A percentile compares a stretch with the other conserved stretches of the same genome.
phyloP scores from a whole-genome alignment of 768 basidiomycete genomes.

The Russula compacta region DNA sequence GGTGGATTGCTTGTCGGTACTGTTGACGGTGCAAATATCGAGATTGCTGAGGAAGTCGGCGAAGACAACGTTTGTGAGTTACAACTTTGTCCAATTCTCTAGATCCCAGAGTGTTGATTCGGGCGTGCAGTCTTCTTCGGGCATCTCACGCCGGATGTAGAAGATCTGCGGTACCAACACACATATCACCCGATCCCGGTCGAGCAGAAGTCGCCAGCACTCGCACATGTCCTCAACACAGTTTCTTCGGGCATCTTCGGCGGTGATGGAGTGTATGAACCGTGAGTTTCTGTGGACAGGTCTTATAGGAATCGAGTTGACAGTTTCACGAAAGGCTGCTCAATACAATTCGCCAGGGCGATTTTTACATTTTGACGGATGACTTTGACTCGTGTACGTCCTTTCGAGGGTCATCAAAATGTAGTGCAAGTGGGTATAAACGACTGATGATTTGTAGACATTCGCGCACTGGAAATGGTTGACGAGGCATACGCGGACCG shows the following conservation, averaged over 20 bases:
- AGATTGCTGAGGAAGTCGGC: slow-evolving; percentile 94
- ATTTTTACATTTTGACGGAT: slow-evolving; percentile 78
- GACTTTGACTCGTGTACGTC: slow-evolving; percentile 87
- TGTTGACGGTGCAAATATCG: slow-evolving; percentile 90
- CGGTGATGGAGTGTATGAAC: slow-evolving; percentile 72
- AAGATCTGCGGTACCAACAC: slow-evolving; percentile 81
- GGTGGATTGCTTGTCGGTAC: slow-evolving; percentile 86
- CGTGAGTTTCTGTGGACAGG: slow-evolving; percentile 40
- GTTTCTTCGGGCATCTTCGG: slow-evolving; percentile 78
- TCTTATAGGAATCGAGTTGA: neutral
- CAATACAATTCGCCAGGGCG: slow-evolving; percentile 67
- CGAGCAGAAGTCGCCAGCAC: slow-evolving; percentile 73
- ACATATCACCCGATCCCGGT: slow-evolving; percentile 72
- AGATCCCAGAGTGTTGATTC: neutral
- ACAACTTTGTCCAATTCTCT: neutral
- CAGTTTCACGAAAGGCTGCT: slow-evolving; percentile 41
- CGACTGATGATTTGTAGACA: slow-evolving; percentile 37
- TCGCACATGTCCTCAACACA: slow-evolving; percentile 69
- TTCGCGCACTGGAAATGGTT: slow-evolving; percentile 76
- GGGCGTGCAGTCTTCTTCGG: slow-evolving; percentile 71
- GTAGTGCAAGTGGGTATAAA: neutral
- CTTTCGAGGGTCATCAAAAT: neutral
- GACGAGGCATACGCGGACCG: slow-evolving; percentile 82
- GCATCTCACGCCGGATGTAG: slow-evolving; percentile 79
- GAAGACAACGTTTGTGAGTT: slow-evolving; percentile 84